phyloP scores from a whole-genome alignment of 2,329 filamentous ascomycete genomes.

The Phialemonium atrogriseum region DNA sequence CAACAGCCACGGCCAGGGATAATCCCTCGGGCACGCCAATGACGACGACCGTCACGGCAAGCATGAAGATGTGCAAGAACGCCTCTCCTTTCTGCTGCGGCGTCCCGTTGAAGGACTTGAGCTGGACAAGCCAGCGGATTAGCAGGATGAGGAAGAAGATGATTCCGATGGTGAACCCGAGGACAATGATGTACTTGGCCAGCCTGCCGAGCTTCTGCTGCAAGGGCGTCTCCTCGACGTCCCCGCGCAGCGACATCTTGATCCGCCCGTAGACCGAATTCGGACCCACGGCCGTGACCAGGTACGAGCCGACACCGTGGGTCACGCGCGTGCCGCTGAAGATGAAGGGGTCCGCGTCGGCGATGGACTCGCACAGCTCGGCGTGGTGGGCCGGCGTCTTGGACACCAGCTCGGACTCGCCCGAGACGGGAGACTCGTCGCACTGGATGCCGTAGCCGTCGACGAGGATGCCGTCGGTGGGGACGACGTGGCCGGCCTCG shows the following conservation, averaged over 20 bases:
- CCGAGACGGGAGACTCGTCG: constrained; percentile 66
- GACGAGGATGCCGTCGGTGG: constrained; percentile 58
- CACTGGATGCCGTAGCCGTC: constrained; percentile 46
- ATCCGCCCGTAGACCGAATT: constrained; percentile 47
- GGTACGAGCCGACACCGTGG: constrained; percentile 44
- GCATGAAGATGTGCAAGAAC: constrained; percentile 55
- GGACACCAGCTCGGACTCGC: constrained; percentile 61
- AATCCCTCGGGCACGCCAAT: constrained; percentile 60
- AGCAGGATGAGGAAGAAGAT: constrained; percentile 70
- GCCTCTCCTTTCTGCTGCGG: constrained; percentile 48
- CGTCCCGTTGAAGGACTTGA: constrained; percentile 40
- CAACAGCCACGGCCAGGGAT: constrained; percentile 58
- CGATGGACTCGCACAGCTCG: constrained; percentile 40
- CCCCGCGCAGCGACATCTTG: constrained; percentile 45
- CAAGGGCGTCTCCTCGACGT: constrained; percentile 43
- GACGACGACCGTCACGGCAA: constrained; percentile 57
- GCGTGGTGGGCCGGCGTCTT: constrained; percentile 53
- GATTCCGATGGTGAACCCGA: constrained; percentile 57
- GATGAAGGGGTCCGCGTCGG: constrained; percentile 57
- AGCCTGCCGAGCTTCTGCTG: constrained; percentile 43
- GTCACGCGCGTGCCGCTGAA: constrained; percentile 47
- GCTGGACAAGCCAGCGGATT: constrained; percentile 63
- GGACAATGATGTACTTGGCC: constrained; percentile 33
- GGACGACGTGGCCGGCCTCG: constrained; percentile 60
- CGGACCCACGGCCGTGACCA: constrained; percentile 47